phyloP scores from a whole-genome alignment of 1,139 yeast genomes.

The Tardiomyces blankii region DNA sequence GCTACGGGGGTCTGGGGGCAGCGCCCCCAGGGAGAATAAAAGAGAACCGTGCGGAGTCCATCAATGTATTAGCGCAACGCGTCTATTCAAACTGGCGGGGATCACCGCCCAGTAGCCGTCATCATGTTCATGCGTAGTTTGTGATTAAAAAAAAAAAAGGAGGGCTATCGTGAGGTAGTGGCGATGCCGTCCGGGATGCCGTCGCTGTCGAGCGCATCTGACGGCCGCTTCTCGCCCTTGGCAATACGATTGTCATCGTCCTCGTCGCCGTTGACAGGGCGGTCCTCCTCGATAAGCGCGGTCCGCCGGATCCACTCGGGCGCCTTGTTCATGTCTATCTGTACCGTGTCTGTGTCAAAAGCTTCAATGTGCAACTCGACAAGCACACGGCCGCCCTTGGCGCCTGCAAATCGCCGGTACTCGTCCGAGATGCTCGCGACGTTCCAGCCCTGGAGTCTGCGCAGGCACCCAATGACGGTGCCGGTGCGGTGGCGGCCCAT shows the following conservation, averaged over 20 bases:
- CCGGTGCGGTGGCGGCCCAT: slow-evolving; percentile 98
- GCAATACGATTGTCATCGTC: background rate
- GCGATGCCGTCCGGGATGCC: too few relatives aligned
- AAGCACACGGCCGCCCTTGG: slow-evolving; percentile 81
- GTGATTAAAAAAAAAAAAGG: too few relatives aligned
- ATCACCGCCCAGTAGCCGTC: too few relatives aligned
- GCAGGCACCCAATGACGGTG: slow-evolving; percentile 83
- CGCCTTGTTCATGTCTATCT: slow-evolving; percentile 36
- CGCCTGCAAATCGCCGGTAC: slow-evolving; percentile 85
- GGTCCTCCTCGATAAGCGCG: background rate
- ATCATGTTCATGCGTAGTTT: too few relatives aligned
- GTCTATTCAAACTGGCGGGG: too few relatives aligned
- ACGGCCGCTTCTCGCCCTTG: background rate
- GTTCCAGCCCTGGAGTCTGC: slow-evolving; percentile 93
- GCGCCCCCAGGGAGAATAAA: too few relatives aligned
- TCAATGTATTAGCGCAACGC: too few relatives aligned
- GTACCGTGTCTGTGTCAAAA: slow-evolving; percentile 49
- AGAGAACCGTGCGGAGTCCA: too few relatives aligned
- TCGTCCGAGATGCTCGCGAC: slow-evolving; percentile 90
- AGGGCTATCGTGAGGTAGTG: too few relatives aligned
- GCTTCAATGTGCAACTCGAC: slow-evolving; percentile 87
- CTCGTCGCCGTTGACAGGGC: background rate
- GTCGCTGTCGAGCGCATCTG: too few relatives aligned
- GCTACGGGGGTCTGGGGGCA: too few relatives aligned
- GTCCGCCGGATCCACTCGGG: slow-evolving; percentile 33